phyloP scores from a whole-genome alignment of 805 yeast species.

The Helenozyma rhizophorensis region DNA sequence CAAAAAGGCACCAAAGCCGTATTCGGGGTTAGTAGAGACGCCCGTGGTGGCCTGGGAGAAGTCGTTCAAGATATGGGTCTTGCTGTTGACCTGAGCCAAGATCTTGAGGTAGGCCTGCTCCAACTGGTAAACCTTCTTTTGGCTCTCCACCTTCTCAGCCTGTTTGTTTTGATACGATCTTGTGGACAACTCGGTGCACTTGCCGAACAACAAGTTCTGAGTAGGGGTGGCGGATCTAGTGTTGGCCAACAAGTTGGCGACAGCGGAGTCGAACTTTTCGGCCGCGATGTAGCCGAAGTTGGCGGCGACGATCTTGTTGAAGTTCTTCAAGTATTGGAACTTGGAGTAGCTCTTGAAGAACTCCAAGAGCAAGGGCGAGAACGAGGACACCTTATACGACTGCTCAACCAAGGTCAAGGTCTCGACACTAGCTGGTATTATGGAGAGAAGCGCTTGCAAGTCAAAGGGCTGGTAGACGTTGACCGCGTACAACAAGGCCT shows the following conservation, averaged over 20 bases:
- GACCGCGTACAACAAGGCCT: conserved; percentile 49
- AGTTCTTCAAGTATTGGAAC: conserved; percentile 42
- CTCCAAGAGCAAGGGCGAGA: conserved; percentile 73
- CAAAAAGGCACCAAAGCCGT: conserved; percentile 75
- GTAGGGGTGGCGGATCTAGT: conserved; percentile 49
- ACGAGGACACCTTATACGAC: conserved; percentile 33
- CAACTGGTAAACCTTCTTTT: conserved; percentile 45
- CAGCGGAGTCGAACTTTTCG: conserved; percentile 36
- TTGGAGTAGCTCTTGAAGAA: conserved; percentile 57
- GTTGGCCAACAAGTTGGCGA: conserved; percentile 50
- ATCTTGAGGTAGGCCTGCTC: conserved; percentile 79
- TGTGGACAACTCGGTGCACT: conserved; percentile 25
- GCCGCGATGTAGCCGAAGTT: conserved; percentile 48
- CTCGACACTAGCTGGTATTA: conserved; percentile 51
- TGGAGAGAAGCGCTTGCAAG: conserved; percentile 43
- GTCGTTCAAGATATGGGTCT: conserved; percentile 60
- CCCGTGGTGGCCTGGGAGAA: conserved; percentile 44
- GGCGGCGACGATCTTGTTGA: conserved; percentile 49
- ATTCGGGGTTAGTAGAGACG: conserved; percentile 65
- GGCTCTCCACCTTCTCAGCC: conserved; percentile 29
- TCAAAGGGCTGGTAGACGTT: conserved; percentile 74
- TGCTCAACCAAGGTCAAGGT: conserved; percentile 67
- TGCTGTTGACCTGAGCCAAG: conserved; percentile 58
- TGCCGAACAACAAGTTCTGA: conserved; percentile 62
- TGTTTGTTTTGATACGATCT: conserved; percentile 21